Conservation (phyloP, 2,329 filamentous ascomycete genomes). For the Aureobasidium namibiae region DNA sequence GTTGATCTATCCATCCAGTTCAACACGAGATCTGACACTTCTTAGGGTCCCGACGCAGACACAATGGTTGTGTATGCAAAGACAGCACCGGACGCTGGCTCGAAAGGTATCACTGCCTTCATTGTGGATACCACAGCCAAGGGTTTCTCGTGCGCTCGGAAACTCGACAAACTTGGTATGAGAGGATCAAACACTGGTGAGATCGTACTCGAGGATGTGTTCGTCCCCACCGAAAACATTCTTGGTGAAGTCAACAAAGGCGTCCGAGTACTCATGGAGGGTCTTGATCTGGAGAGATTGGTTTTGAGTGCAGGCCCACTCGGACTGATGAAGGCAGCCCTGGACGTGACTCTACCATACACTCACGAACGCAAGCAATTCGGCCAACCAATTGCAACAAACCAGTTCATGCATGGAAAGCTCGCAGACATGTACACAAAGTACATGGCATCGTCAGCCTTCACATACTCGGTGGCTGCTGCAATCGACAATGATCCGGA, state of each 20-base stretch:
- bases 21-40: neutral
- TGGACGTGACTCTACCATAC: slow-evolving; percentile 83
- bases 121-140: slow-evolving; percentile 64
- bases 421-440: slow-evolving; percentile 98
- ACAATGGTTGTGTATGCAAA: slow-evolving; percentile 95
- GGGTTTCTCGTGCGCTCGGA: slow-evolving; percentile 80
- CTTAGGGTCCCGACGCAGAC: slow-evolving; percentile 73
- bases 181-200: slow-evolving; percentile 94
- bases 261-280: slow-evolving; percentile 90
- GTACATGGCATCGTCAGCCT: slow-evolving; percentile 71
- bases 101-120: slow-evolving; percentile 92
- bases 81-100: slow-evolving; percentile 69
- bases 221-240: slow-evolving; percentile 74
- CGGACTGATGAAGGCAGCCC: slow-evolving; percentile 85
- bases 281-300: slow-evolving; percentile 84
- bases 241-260: slow-evolving; percentile 74
- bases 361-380: slow-evolving; percentile 87
- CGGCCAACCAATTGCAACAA: slow-evolving; percentile 73
- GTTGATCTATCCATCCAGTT: slow-evolving; percentile 15
- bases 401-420: slow-evolving; percentile 88
- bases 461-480: slow-evolving; percentile 77
- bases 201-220: slow-evolving; percentile 81
- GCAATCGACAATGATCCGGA: slow-evolving; percentile 59
- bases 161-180: slow-evolving; percentile 98
- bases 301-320: slow-evolving; percentile 86